Evolutionary conservation across 495 filamentous ascomycete species (phyloP), one percentile per base, ranked within the genome.

Genomic region (Penicillium pulvis): DNA sequence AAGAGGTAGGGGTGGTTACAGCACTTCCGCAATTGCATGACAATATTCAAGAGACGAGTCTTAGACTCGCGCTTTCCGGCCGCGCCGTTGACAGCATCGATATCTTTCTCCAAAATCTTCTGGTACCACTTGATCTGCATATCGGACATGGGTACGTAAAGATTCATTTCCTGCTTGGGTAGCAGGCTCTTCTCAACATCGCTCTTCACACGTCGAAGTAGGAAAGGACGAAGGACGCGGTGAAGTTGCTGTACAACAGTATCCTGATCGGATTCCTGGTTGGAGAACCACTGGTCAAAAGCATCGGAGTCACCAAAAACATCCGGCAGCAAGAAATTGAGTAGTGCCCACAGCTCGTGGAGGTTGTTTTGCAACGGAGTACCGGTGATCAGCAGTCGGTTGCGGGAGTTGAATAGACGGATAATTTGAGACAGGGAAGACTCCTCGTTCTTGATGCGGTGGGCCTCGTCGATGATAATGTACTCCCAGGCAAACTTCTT

Each of bases 111-210:
- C 5, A 99, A 79, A 61, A 99, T 98, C 75, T 97, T 98, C 72
- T 97, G 87, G 63, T 99, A 99, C 95, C 95, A 99, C 66, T 92
- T 96, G 50, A 96, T 86, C 72, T 99, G 95, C 95, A 99, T 99
- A 26, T 96, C 92, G 2, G 95, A 89, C 95, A 99, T 98, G 58
- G 93, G 94, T 57, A 98, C 90, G 70, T 97, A 99, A 14, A 99
- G 74, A 61, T 98, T 99, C 67, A 97, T 75, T 69, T 99, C 95
- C 63, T 97, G 97, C 80, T 99, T 99, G 12, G 95, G 95, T 55
- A 98, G 73, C 49, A 99, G 76, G 65, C 93, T 97, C 84, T 99
- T 99, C 72, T 99, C 95, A 6, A 99, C 95, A 75, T 99, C 95
- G 56, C 87, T 92, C 83, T 99, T 99, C 55, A 99, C 94, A 70